These are phyloP conservation scores for Sugiyamaella marilandica DNA, from an alignment of 805 yeast species.

Conservation along the genomic window DNA sequence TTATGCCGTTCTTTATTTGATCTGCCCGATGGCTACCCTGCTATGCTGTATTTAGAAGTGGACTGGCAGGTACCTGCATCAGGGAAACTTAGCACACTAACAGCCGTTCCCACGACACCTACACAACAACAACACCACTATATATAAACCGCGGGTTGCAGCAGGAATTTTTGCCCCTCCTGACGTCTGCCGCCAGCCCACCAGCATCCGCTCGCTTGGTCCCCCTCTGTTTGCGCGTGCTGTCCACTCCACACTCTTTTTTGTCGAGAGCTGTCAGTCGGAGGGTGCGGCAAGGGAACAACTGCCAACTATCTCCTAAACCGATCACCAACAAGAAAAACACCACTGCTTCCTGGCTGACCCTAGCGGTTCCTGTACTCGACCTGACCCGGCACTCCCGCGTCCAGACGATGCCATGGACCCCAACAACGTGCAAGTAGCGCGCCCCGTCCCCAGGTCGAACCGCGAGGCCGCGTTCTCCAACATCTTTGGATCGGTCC, in stretches of 20 bases:
- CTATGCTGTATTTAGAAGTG: background rate
- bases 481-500: slow-evolving; percentile 33
- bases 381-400: background rate
- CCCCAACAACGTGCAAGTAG: slow-evolving; percentile 3
- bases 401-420: slow-evolving; percentile 1
- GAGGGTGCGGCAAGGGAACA: background rate
- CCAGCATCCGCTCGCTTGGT: too few species aligned
- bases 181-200: too few species aligned
- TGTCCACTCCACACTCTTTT: too few species aligned
- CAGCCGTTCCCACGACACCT: background rate
- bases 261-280: too few species aligned
- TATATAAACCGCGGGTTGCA: too few species aligned
- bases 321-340: background rate
- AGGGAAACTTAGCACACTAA: background rate
- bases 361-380: background rate
- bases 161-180: too few species aligned
- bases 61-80: background rate
- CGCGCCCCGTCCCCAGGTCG: slow-evolving; percentile 6
- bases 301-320: background rate
- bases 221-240: too few species aligned
- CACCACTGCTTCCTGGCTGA: background rate
- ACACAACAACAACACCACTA: too few species aligned
- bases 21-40: background rate
- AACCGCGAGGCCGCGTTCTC: slow-evolving; percentile 30
- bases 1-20: too few species aligned